Conservation (phyloP, 345 rosid genomes). For the Garcia nutans region DNA sequence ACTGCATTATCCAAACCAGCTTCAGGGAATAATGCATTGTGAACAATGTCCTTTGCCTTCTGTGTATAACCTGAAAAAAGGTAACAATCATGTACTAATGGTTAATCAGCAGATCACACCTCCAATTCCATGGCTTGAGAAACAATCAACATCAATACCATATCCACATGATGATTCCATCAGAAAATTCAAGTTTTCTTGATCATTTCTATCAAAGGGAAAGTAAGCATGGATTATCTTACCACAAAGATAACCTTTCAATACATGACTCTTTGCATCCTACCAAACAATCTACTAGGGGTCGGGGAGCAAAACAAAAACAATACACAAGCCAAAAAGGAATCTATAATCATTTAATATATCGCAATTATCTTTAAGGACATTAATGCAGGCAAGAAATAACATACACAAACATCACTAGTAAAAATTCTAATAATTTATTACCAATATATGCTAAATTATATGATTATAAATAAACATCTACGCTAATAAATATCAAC, state of each 20-base stretch:
- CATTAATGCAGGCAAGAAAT: not conserved
- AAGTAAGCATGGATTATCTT: not conserved
- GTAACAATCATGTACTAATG: slow-evolving; percentile 8
- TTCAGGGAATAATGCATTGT: slow-evolving; percentile 92
- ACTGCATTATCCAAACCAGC: slow-evolving; percentile 61
- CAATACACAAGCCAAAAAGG: not conserved
- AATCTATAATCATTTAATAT: not conserved
- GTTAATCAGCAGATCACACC: not conserved
- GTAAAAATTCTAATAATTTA: not conserved
- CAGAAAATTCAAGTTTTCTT: not conserved
- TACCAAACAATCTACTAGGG: not conserved
- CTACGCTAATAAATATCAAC: not conserved
- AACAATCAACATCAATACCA: not conserved
- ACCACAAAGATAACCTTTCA: not conserved
- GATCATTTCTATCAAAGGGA: not conserved
- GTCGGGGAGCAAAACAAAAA: not conserved
- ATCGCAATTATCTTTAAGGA: not conserved
- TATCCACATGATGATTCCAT: slow-evolving; percentile 1
- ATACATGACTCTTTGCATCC: not conserved
- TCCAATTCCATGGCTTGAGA: not conserved
- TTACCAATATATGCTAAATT: not conserved
- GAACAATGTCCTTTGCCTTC: slow-evolving; percentile 67
- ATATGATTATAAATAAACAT: not conserved
- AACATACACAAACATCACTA: not conserved
- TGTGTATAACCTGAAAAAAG: slow-evolving; percentile 64